Conservation (phyloP, 129 eudicot genomes). For the Flaveria robusta region DNA sequence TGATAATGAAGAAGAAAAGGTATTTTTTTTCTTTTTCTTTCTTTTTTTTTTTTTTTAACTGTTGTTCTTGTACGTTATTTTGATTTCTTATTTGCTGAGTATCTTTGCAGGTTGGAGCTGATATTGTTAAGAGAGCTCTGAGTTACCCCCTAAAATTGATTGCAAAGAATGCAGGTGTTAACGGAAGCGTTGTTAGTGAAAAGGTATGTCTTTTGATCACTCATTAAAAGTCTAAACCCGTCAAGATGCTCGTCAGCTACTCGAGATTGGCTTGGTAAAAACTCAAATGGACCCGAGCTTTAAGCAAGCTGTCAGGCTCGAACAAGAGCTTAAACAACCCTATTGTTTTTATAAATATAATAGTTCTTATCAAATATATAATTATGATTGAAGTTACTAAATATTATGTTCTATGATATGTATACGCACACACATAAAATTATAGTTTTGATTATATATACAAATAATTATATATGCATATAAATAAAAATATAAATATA, state of each 20-base stretch:
- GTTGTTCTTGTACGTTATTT: background rate
- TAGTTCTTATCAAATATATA: background rate
- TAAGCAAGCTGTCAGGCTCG: background rate
- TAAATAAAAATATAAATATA: background rate
- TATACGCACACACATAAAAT: background rate
- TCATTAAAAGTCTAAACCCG: background rate
- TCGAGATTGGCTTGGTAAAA: background rate
- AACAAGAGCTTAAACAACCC: background rate
- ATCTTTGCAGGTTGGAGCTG: slow-evolving; percentile 68
- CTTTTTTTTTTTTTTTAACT: background rate
- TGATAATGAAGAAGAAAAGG: slow-evolving; percentile 81
- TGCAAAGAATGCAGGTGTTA: slow-evolving; percentile 88
- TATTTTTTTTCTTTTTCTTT: too few relatives aligned
- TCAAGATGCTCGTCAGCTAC: background rate
- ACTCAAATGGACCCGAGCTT: background rate
- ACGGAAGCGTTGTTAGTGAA: slow-evolving; percentile 83
- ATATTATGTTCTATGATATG: background rate
- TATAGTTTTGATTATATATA: background rate
- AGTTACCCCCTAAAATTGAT: slow-evolving; percentile 79
- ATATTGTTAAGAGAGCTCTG: slow-evolving; percentile 78
- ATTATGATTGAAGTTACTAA: background rate
- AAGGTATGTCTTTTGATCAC: slow-evolving; percentile 41
- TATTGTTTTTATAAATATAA: background rate
- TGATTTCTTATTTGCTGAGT: background rate
- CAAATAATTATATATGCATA: background rate